phyloP scores from a whole-genome alignment of 2,329 filamentous ascomycete species.

The Fusarium virguliforme region DNA sequence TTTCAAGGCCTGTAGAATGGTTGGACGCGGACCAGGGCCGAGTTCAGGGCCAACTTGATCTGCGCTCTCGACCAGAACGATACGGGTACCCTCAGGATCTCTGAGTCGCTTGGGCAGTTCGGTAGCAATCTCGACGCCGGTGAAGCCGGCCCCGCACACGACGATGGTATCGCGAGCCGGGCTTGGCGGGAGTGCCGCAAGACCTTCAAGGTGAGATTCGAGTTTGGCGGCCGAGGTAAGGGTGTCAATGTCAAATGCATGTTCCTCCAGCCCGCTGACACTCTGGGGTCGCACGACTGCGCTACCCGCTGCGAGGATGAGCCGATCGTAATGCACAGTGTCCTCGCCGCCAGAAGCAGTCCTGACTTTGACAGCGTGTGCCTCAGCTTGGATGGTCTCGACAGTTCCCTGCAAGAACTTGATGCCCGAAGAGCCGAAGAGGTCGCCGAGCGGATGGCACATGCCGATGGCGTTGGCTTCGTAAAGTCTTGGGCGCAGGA shows the following conservation, averaged over 20 bases:
- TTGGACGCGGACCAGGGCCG: constrained; percentile 53
- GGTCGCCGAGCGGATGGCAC: constrained; percentile 30
- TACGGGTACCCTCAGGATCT: background rate
- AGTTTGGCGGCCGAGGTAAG: constrained; percentile 49
- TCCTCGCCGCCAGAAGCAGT: constrained; percentile 16
- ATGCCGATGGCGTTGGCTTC: constrained; percentile 50
- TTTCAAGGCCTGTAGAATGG: constrained; percentile 53
- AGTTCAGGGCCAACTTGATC: constrained; percentile 54
- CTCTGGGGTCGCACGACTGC: constrained; percentile 48
- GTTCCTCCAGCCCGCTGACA: constrained; percentile 50
- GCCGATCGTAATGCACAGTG: constrained; percentile 50
- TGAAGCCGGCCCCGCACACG: constrained; percentile 56
- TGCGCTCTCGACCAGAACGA: constrained; percentile 53
- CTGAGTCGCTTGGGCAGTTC: constrained; percentile 53
- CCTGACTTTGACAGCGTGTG: constrained; percentile 36
- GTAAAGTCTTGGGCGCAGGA: constrained; percentile 56
- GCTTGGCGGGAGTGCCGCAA: constrained; percentile 41
- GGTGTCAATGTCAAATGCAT: constrained; percentile 57
- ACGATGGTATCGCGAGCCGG: constrained; percentile 55
- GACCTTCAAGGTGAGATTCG: constrained; percentile 50
- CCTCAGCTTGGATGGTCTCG: constrained; percentile 35
- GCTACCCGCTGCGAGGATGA: constrained; percentile 59
- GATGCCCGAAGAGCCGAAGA: constrained; percentile 51
- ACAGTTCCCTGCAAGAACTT: constrained; percentile 48
- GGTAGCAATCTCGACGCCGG: constrained; percentile 54